These are phyloP conservation scores for Paraconiothyrium sp. DNA, from an alignment of 2,329 filamentous ascomycete genomes.

Conservation along the genomic window DNA sequence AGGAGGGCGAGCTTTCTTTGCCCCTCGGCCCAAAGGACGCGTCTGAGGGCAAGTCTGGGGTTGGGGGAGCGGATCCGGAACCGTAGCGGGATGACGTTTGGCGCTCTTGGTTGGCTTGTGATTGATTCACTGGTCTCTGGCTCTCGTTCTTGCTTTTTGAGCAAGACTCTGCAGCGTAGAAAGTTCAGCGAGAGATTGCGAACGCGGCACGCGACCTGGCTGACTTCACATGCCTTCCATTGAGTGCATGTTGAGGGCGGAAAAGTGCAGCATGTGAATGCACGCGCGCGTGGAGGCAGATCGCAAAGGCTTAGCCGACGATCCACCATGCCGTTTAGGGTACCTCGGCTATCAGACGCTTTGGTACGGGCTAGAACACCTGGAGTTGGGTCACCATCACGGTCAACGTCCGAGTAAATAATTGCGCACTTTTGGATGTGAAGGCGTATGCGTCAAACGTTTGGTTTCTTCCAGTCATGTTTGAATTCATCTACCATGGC, in stretches of 20 bases:
- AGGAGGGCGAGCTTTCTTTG: constrained; percentile 24
- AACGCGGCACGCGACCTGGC: constrained; percentile 30
- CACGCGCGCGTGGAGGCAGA: constrained; percentile 1
- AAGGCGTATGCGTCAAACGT: not conserved
- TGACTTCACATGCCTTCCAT: constrained; percentile 43
- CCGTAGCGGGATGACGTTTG: constrained; percentile 46
- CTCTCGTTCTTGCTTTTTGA: not conserved
- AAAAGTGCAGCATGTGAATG: constrained; percentile 40
- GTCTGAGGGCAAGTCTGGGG: constrained; percentile 33
- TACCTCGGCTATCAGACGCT: constrained; percentile 12
- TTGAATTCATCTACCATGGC: not conserved
- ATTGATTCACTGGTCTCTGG: not conserved
- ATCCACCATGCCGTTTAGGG: constrained; percentile 10
- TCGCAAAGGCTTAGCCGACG: constrained; percentile 2
- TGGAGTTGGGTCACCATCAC: constrained; percentile 17
- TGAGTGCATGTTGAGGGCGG: constrained; percentile 19
- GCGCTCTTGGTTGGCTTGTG: constrained; percentile 38
- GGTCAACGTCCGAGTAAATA: constrained; percentile 1
- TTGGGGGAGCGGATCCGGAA: constrained; percentile 36
- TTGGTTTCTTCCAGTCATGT: not conserved
- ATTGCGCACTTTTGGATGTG: not conserved
- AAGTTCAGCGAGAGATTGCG: not conserved
- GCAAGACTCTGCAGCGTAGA: not conserved
- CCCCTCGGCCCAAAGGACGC: constrained; percentile 47
- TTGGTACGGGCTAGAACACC: constrained; percentile 8